phyloP scores from a whole-genome alignment of 2,329 filamentous ascomycete genomes.

The Lasiodiplodia theobromae region DNA sequence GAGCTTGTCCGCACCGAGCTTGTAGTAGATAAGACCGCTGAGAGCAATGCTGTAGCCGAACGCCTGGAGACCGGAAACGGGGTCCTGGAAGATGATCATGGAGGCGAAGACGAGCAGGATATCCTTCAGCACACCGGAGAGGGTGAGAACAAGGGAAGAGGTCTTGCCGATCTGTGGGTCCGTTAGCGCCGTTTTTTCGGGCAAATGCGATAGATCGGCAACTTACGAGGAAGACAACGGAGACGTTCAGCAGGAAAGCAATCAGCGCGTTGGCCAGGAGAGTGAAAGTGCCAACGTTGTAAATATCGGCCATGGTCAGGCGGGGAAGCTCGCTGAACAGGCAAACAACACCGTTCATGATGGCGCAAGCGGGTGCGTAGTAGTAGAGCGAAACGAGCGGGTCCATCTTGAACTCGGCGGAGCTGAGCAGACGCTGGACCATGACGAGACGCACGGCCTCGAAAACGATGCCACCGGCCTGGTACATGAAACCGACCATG shows the following conservation, averaged over 20 bases:
- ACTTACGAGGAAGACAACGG: constrained; percentile 83
- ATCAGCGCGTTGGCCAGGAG: constrained; percentile 79
- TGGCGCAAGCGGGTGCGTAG: constrained; percentile 83
- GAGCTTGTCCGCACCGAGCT: constrained; percentile 82
- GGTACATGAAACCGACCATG: constrained; percentile 78
- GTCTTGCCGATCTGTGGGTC: constrained; percentile 78
- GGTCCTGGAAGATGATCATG: constrained; percentile 82
- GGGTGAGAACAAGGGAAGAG: constrained; percentile 83
- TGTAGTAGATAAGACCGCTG: constrained; percentile 82
- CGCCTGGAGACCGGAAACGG: constrained; percentile 76
- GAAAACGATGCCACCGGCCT: constrained; percentile 79
- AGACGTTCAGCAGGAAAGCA: constrained; percentile 83
- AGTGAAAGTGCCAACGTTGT: constrained; percentile 74
- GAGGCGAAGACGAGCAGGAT: constrained; percentile 81
- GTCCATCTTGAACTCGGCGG: constrained; percentile 90
- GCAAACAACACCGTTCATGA: constrained; percentile 79
- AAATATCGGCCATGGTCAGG: constrained; percentile 73
- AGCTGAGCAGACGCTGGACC: constrained; percentile 83
- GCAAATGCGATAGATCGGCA: constrained; percentile 2
- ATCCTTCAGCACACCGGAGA: constrained; percentile 88
- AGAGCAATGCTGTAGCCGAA: constrained; percentile 86
- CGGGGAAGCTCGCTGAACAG: constrained; percentile 76
- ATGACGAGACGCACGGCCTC: constrained; percentile 84
- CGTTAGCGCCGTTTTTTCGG: constrained; percentile 30
- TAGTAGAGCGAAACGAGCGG: constrained; percentile 89